A percentile compares a stretch with the other conserved stretches of the same genome.
phyloP scores from a whole-genome alignment of 257 asterid species.

The Agastache rugosa region DNA sequence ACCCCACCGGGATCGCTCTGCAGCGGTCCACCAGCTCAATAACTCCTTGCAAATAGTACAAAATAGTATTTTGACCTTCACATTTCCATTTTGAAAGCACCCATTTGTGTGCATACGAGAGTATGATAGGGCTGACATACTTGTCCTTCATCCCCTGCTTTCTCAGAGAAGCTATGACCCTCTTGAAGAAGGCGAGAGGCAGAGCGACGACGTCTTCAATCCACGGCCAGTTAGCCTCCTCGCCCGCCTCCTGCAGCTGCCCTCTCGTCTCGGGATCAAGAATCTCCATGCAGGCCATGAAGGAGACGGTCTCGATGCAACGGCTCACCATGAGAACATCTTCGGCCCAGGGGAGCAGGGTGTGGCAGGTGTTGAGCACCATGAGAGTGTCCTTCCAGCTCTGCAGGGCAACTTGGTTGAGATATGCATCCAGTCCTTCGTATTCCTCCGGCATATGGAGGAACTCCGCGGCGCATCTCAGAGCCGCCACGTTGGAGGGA shows the following conservation, averaged over 20 bases:
- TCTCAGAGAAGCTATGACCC: slow-evolving; percentile 70
- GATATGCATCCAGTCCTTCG: slow-evolving; percentile 68
- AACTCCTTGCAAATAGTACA: slow-evolving; percentile 46
- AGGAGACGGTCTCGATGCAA: slow-evolving; percentile 78
- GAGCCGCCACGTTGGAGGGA: slow-evolving; percentile 65
- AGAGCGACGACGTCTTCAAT: slow-evolving; percentile 65
- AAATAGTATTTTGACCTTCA: not conserved
- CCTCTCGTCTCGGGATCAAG: slow-evolving; percentile 80
- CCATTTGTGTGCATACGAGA: slow-evolving; percentile 63
- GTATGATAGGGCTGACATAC: slow-evolving; percentile 66
- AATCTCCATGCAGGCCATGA: slow-evolving; percentile 93
- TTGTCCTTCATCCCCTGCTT: slow-evolving; percentile 82
- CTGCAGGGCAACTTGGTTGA: slow-evolving; percentile 76
- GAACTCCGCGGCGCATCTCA: slow-evolving; percentile 76
- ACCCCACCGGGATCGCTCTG: slow-evolving; percentile 63
- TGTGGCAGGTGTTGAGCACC: slow-evolving; percentile 65
- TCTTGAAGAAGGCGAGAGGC: slow-evolving; percentile 63
- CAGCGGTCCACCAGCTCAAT: slow-evolving; percentile 62
- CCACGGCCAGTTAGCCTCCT: slow-evolving; percentile 41
- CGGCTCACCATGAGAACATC: slow-evolving; percentile 70
- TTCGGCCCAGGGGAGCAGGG: slow-evolving; percentile 66
- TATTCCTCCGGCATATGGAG: slow-evolving; percentile 68
- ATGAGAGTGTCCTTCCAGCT: slow-evolving; percentile 70
- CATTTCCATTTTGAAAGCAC: slow-evolving; percentile 12
- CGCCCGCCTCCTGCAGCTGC: slow-evolving; percentile 40